Evolutionary conservation across 2,329 filamentous ascomycete genomes (phyloP).

Genomic region (Ophiognomonia clavigignenti-juglandacearum): DNA sequence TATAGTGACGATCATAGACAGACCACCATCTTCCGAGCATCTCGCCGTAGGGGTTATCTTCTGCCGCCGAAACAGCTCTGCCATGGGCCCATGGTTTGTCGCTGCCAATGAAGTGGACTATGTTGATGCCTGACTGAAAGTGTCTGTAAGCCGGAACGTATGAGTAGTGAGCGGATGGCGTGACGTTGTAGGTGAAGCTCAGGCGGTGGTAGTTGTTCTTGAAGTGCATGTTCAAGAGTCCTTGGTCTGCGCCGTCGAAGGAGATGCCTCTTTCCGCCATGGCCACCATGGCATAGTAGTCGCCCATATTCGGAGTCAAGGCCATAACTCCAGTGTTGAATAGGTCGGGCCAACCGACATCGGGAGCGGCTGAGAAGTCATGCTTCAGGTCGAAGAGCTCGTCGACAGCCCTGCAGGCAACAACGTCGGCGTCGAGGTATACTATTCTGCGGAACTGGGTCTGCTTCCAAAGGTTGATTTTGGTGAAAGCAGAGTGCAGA

Average conservation of each 20-base stretch:
- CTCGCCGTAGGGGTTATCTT: conserved; percentile 68
- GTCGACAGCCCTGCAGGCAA: conserved; percentile 85
- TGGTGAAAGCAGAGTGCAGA: conserved; percentile 89
- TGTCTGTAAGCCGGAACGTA: conserved; percentile 93
- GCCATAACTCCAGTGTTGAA: conserved; percentile 99
- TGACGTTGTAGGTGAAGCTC: conserved; percentile 96
- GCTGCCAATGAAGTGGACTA: conserved; percentile 91
- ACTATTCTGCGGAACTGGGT: conserved; percentile 88
- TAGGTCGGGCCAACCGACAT: conserved; percentile 96
- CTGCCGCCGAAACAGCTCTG: conserved; percentile 43
- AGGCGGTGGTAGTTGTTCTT: conserved; percentile 76
- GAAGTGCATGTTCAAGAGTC: conserved; percentile 92
- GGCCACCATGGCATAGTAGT: conserved; percentile 79
- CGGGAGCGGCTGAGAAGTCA: conserved; percentile 70
- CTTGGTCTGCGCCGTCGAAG: conserved; percentile 96
- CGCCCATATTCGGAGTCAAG: conserved; percentile 76
- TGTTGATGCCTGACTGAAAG: conserved; percentile 82
- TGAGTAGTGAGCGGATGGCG: conserved; percentile 93
- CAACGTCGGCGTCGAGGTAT: conserved; percentile 89
- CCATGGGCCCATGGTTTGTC: conserved; percentile 83
- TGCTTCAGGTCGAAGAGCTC: conserved; percentile 73
- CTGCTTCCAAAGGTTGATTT: conserved; percentile 91
- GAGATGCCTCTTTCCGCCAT: conserved; percentile 84
- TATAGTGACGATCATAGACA: conserved; percentile 85
- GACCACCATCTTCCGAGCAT: conserved; percentile 90